Base-by-base conservation (phyloP, 768 basidiomycete species). In the Auriscalpium orientale region DNA sequence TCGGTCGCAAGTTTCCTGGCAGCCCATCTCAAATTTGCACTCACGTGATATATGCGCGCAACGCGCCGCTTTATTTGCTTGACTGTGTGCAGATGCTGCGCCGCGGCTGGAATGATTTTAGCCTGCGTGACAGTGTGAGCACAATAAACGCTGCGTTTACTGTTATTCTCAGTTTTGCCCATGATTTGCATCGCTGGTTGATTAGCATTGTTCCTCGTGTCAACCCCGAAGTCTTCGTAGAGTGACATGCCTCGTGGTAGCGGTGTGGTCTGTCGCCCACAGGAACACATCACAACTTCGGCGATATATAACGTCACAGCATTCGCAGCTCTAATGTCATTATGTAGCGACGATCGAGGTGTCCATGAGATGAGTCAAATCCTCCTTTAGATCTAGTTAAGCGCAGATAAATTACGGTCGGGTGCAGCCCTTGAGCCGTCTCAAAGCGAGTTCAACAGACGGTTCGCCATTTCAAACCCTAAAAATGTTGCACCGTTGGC, bases 401-500 rank as follows among this genome's bases (percentile, higher is more conserved):
- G 46, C n/a, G 22, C 53, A 47, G 36, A 46, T 49, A 33, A 10
- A 16, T 22, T 46, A 53, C 43, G 44, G 44, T 53, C 38, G 51
- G 20, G 38, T 40, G 51, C 34, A 45, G 13, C 12, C 34, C n/a
- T 43, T 28, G 28, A 8, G n/a, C 40, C 40, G 51, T 37, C 34
- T 59, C 58, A 61, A 9, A 53, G 36, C 8, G 61, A 60, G 64
- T 82, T 82, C 57, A 90, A 72, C 45, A 82, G 59, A 47, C 93
- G 80, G 72, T 83, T 92, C 46, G 91, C 91, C 73, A 98, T 78
- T 76, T 98, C 95, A 65, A 94, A 98, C 1, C 91, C 94, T 55
- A 95, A 81, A 79, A 98, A 98, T 0, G 95, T 98, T 1, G 92
- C 92, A 18, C 94, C 95, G 63, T 98, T 98, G 11, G 95, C 95